Evolutionary conservation across 2,329 filamentous ascomycete species (phyloP), one percentile per base, ranked within the genome.

Genomic region (Mariannaea elegans): DNA sequence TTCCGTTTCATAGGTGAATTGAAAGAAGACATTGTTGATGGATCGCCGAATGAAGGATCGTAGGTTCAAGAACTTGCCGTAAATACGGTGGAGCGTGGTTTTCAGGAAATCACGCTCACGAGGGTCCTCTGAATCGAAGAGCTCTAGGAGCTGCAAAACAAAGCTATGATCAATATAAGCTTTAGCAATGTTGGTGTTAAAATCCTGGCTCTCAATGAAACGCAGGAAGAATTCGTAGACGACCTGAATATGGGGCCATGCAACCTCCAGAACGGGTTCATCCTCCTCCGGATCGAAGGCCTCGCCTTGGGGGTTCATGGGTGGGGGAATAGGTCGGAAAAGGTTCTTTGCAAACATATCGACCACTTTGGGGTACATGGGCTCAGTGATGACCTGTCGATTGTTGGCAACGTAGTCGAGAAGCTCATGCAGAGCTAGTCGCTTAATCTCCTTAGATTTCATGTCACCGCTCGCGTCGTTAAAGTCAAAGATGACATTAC

Each of bases 21-120:
- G 95, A 85, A 99, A 99, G 81, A 99, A 99, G 71, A 99, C 95
- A 73, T 99, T 98, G 87, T 99, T 99, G 85, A 99, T 99, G 56
- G 95, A 99, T 71, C 95, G 89, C 73, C 95, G 87, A 73, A 99
- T 99, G 77, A 97, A 99, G 27, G 95, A 98, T 61, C 95, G 90
- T 64, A 99, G 84, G 76, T 99, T 99, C 71, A 99, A 85, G 79
- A 99, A 99, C 81, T 99, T 99, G 73, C 95, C 95, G 75, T 99
- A 99, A 75, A 99, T 99, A 63, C 95, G 89, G 79, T 99, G 95
- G 55, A 99, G 84, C 0, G 95, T 99, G 0, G 95, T 99, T 84
- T 99, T 99, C 67, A 99, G 82, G 76, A 99, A 99, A 76, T 99
- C 95, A 65, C 95, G 88, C 79, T 99, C 95, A 63, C 95, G 87